Evolutionary conservation across 2,329 filamentous ascomycete species (phyloP), one percentile per base, ranked within the genome.

Genomic region (Paecilomyces niveus): DNA sequence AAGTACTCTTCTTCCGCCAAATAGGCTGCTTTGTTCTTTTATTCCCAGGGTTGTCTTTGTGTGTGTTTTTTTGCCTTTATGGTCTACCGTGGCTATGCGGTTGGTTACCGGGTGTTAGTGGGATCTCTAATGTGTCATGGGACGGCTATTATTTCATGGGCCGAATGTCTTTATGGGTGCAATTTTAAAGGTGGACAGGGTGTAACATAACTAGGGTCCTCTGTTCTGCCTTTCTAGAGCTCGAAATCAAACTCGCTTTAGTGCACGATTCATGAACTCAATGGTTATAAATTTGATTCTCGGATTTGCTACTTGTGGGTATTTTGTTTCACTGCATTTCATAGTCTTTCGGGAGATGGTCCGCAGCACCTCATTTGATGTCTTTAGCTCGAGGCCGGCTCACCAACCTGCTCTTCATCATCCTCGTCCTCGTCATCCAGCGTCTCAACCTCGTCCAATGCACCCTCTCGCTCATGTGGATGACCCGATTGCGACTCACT

Each of bases 1-100:
- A 99, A 99, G 88, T 99, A 97, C 87, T 97, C 93, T 69, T 97
- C 93, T 61, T 97, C 93, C 75, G 94, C 92, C 81, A 99, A 97
- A 91, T 97, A 96, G 86, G 80, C 72, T 71, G 73, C 72, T 78
- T 80, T 85, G 83, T 84, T 83, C 84, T 77, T 76, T 76, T 80
- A 67, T 71, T 64, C 74, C 78, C 66, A 67, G 69, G 68, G 72
- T 74, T 74, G 73, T 77, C 72, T 63, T 70, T 68, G 72, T 45
- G 32, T 22, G 22, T n/a, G n/a, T n/a, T 72, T 67, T 69, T 65
- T 69, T 69, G 65, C 68, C 70, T 73, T 77, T 73, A 65, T 71
- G 69, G 72, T 74, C 72, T 70, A 65, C 70, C 68, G 68, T 69
- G 73, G 69, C 69, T 75, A 69, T 71, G 74, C 67, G 68, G 74